Evolutionary conservation across 352 stramenopile genomes (phyloP), one percentile per base, ranked within the genome.

Genomic region (Elongisporangium prolatum): DNA sequence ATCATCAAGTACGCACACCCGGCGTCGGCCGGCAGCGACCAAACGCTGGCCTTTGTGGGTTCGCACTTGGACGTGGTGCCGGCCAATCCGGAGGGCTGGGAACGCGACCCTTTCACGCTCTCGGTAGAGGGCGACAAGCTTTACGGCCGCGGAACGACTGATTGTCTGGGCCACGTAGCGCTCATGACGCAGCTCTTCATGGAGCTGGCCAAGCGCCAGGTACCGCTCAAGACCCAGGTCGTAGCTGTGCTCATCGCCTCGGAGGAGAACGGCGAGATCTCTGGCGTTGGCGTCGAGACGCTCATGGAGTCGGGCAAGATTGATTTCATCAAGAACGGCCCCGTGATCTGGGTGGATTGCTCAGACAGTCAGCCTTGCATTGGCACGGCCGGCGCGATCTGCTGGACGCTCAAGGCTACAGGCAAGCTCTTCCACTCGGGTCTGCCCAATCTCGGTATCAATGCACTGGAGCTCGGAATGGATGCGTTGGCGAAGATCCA

Each of bases 341-440:
- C 89, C 0, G 80, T 96, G 25, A 92, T 97, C 54, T 98, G 91
- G 92, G 76, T 98, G 18, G 92, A 98, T 70, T 93, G 85, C 63
- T 91, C 89, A 11, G 91, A 98, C 69, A 93, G 75, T 37, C 88
- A 98, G 67, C 91, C 91, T 16, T 98, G 91, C 70, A 96, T 97
- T 50, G 91, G 91, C 9, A 98, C 91, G 28, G 83, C 88, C 24
- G 86, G 89, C 18, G 74, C 77, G 0, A 83, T 95, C 48, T 93
- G 89, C 37, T 98, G 91, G 91, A 87, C 76, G 38, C 60, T 98
- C 11, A 97, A 97, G 64, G 87, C 88, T 1, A 91, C 77, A 17
- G 91, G 91, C 55, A 97, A 97, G 68, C 71, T 97, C 22, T 97
- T 97, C 69, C 91, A 98, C 61, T 96, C 83, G 21, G 91, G 91